phyloP scores from a whole-genome alignment of 768 basidiomycete genomes.

The Suillus weaverae region DNA sequence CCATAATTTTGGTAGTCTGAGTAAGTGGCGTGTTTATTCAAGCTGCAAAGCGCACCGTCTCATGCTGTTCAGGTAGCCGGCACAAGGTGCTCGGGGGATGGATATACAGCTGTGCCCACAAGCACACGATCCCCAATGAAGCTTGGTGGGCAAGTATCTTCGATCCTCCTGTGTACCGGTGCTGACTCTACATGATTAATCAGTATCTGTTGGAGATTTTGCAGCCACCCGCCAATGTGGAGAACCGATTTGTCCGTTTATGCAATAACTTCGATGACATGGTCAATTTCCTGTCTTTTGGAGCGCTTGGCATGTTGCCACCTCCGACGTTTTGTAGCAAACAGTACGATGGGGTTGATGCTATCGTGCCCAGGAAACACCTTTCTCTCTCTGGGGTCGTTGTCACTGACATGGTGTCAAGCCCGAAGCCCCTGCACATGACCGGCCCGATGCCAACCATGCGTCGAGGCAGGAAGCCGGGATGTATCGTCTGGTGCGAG shows the following conservation, averaged over 20 bases:
- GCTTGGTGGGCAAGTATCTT: conserved; percentile 33
- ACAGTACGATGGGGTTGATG: background rate
- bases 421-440: background rate
- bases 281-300: conserved; percentile 30
- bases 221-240: conserved; percentile 20
- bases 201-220: conserved; percentile 11
- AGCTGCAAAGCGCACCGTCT: background rate
- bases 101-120: conserved; percentile 29
- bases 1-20: conserved; percentile 12
- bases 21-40: conserved; percentile 1
- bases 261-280: conserved; percentile 33
- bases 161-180: background rate
- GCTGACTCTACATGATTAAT: background rate
- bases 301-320: conserved; percentile 19
- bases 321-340: conserved; percentile 21
- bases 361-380: conserved; percentile 15
- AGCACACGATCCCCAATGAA: conserved; percentile 24
- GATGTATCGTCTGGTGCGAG: conserved; percentile 26
- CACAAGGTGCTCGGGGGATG: conserved; percentile 31
- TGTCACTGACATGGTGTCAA: conserved; percentile 21
- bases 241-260: conserved; percentile 32
- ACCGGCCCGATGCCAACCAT: conserved; percentile 8
- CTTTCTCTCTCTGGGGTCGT: conserved; percentile 23
- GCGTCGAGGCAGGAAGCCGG: conserved; percentile 13
- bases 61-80: conserved; percentile 14